phyloP scores from a whole-genome alignment of 169 alveolate genomes.

The Cryptosporidium viatorum region DNA sequence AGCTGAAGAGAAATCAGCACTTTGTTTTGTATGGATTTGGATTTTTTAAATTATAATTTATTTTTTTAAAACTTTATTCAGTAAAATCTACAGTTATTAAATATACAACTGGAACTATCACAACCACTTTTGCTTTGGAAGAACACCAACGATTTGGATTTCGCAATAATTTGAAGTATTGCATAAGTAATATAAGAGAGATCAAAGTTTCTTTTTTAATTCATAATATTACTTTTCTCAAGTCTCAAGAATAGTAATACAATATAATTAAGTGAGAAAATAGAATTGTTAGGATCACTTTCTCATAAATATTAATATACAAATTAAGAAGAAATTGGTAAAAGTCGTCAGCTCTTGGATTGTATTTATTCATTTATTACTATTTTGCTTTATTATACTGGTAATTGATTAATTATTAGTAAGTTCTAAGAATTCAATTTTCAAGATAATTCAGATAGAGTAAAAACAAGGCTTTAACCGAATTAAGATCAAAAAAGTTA shows the following conservation, averaged over 20 bases:
- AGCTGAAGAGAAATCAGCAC: slow-evolving; percentile 16
- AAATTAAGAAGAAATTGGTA: not conserved
- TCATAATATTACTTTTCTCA: not conserved
- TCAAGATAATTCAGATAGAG: not conserved
- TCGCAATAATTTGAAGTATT: not conserved
- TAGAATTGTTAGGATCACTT: not conserved
- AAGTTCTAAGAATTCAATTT: not conserved
- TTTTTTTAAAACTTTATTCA: not conserved
- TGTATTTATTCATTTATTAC: not conserved
- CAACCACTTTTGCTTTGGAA: not conserved
- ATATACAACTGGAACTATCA: not conserved
- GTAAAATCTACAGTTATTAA: not conserved
- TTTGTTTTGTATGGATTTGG: slow-evolving; percentile 15
- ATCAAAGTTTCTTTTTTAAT: not conserved
- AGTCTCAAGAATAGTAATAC: not conserved
- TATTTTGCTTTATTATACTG: too few relatives aligned
- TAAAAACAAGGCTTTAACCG: not conserved
- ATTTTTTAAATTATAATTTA: not conserved
- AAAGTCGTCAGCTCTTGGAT: not conserved
- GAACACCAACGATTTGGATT: not conserved
- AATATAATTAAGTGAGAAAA: not conserved
- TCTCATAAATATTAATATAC: not conserved
- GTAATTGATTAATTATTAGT: too few relatives aligned
- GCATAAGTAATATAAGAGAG: not conserved
- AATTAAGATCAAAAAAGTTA: not conserved